phyloP scores from a whole-genome alignment of 371 early-diverging fungal genomes.

The Aphelidium insulamus region DNA sequence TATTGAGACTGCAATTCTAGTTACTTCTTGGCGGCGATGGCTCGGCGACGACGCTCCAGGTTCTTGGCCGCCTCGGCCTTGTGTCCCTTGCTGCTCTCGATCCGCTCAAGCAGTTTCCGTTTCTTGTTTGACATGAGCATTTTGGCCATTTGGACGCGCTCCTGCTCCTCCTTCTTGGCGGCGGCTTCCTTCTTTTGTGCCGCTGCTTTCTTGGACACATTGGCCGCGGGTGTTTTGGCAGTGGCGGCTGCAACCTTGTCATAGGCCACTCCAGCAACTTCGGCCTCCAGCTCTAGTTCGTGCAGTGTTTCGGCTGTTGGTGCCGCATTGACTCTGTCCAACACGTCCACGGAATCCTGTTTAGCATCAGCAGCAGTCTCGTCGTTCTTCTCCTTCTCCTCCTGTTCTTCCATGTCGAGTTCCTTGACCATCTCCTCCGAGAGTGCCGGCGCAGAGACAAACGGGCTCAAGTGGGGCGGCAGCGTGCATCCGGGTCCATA shows the following conservation, averaged over 20 bases:
- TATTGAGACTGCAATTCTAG: no score
- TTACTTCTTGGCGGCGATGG: no score
- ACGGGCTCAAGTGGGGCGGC: conserved; percentile 88
- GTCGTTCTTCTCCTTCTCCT: conserved; percentile 10
- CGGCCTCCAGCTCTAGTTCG: conserved; percentile 43
- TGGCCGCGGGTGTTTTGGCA: conserved; percentile 3
- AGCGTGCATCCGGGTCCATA: conserved; percentile 64
- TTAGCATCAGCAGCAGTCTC: conserved; percentile 9
- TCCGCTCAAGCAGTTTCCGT: conserved; percentile 24
- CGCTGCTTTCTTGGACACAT: conserved; percentile 3
- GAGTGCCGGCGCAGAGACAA: no score
- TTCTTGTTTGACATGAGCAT: conserved; percentile 89
- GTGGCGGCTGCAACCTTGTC: conserved; percentile 9
- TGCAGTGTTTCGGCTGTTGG: conserved; percentile 19
- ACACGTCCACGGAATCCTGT: conserved; percentile 1
- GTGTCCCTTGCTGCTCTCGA: no score
- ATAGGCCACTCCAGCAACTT: conserved; percentile 46
- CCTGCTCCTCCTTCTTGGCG: conserved; percentile 49
- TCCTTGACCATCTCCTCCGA: conserved; percentile 13
- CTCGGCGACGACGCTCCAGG: no score
- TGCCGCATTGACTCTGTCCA: not conserved
- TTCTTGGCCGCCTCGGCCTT: no score
- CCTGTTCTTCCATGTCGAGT: conserved; percentile 15
- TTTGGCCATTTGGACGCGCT: conserved; percentile 60
- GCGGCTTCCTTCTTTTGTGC: conserved; percentile 26